Conservation (phyloP, 805 yeast species). For the Pichia paraexigua region DNA sequence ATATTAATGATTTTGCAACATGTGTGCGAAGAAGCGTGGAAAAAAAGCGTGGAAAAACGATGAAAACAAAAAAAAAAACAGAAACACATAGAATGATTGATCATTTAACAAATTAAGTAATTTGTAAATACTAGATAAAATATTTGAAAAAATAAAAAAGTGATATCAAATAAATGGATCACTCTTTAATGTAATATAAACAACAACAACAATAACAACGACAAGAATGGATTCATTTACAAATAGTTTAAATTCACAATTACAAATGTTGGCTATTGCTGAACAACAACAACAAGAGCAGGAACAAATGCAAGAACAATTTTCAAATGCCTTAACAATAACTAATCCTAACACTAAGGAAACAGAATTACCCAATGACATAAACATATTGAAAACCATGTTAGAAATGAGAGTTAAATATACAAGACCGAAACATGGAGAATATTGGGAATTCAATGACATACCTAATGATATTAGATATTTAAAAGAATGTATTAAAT, state of each 20-base stretch:
- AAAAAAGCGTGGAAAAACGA: too few relatives aligned
- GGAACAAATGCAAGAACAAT: background rate
- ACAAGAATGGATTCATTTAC: constrained; percentile 1
- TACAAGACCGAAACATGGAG: constrained; percentile 9
- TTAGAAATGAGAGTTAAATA: constrained; percentile 6
- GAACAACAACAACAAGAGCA: background rate
- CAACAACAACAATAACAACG: too few relatives aligned
- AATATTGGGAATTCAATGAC: constrained; percentile 8
- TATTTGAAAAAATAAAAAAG: too few relatives aligned
- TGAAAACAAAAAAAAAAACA: too few relatives aligned
- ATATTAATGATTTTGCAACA: too few relatives aligned
- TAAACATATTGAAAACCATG: constrained; percentile 1
- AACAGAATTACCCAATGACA: background rate
- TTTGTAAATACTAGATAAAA: too few relatives aligned
- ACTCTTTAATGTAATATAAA: too few relatives aligned
- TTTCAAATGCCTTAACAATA: background rate
- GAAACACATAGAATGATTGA: too few relatives aligned
- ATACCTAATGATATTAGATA: constrained; percentile 2
- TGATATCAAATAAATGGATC: too few relatives aligned
- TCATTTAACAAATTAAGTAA: background rate
- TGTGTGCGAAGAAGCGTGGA: too few relatives aligned
- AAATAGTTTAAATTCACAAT: constrained; percentile 5
- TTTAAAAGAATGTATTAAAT: constrained; percentile 5
- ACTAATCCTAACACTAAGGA: background rate
- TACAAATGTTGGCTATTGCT: constrained; percentile 4